Evolutionary conservation across 1,284 basidiomycete genomes (phyloP), one percentile per base, ranked within the genome.

Genomic region (Somion occarium): DNA sequence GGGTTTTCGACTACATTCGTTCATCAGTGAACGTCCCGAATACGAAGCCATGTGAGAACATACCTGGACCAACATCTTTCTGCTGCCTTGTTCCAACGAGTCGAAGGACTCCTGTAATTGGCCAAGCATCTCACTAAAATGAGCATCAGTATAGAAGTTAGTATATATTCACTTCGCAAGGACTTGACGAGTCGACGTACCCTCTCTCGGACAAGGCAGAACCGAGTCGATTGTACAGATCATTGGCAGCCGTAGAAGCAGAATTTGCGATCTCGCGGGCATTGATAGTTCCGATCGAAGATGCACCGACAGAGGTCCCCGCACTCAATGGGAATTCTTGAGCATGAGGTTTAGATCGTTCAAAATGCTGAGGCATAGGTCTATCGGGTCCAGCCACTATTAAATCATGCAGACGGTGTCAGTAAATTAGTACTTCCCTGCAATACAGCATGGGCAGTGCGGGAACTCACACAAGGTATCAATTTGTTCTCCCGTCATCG

Each of bases 371-470:
- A 15, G 69, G 68, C 7, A 69, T 52, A 2, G 82, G 83, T 50
- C 84, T 69, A 57, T 85, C 72, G 1, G 82, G 80, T 0, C 84
- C 84, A 15, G 78, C 84, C 49, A 87, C 84, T 87, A 43, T 5
- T 48, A 20, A 51, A 37, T 20, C 25, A 54, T 41, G 57, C 37
- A 51, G 38, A 15, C 19, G 13, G 12, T 20, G 24, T 42, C 18
- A n/a, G n/a, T n/a, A 47, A 19, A 44, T 11, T 25, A 12, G 20
- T 11, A 15, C 7, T 19, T 12, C 20, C 46, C 11, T 23, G n/a
- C n/a, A n/a, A n/a, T n/a, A n/a, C n/a, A n/a, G n/a, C n/a, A n/a
- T n/a, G n/a, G 51, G 25, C 15, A 13, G 9, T 48, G 44, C 18
- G 34, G 42, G 20, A 9, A 73, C 81, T 51, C 61, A 86, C 83